Base-by-base conservation (phyloP, 2,329 filamentous ascomycete species). In the Colletotrichum graminicola region DNA sequence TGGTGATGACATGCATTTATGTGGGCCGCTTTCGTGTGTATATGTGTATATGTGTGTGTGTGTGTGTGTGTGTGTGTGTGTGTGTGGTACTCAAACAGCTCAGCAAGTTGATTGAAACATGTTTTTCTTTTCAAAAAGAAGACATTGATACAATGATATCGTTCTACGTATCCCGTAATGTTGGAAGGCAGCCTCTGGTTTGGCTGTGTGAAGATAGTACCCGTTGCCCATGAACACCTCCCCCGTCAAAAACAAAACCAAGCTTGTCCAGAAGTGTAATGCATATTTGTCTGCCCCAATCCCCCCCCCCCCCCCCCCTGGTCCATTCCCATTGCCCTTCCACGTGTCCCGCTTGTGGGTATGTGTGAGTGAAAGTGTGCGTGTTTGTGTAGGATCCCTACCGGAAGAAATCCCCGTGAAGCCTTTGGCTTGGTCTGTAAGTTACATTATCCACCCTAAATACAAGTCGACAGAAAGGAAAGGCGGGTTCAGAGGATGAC, bases 111-210 rank as follows among this genome's bases (percentile, higher is more conserved):
- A 14, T 5, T 26, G 8, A 10, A 12, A 21, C 16, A 21, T 4
- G 21, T n/a, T 12, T 47, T 47, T 2, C 10, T 47, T 47, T 12
- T 12, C 4, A n/a, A n/a, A 26, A 26, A 26, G 16, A 23, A 34
- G 23, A 60, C 18, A 26, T 57, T 67, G 59, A 23, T 72, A 71
- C 70, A 71, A 65, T 72, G 61, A 72, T 66, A 41, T 52, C 66
- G 70, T 66, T 72, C 70, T 71, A 66, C 70, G 66, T 60, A 62
- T 61, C 66, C 55, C 55, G 36, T 68, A 59, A 21, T 62, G 56
- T 62, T 62, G 57, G 29, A 47, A 54, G 57, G 36, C 6, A 64
- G 57, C 62, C 67, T 67, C 59, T 63, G 59, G 54, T 70, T 61
- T 65, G 66, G 70, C 66, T 41, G 23, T 55, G 59, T 34, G 16